phyloP scores from a whole-genome alignment of 2,329 filamentous ascomycete species.

The Colletotrichum cereale region DNA sequence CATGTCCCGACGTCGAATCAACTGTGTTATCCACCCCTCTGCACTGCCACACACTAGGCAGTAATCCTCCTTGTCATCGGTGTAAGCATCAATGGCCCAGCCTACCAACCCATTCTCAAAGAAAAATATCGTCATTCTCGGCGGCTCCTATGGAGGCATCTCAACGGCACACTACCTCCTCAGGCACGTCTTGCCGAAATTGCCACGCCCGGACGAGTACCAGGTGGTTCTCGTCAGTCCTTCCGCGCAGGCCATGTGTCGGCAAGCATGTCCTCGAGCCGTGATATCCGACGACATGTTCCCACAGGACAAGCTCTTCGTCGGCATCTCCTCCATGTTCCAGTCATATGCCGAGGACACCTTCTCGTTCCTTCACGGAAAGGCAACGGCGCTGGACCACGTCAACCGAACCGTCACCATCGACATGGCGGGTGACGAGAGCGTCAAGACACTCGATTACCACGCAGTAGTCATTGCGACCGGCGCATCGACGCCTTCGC shows the following conservation, averaged over 20 bases:
- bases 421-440: conserved; percentile 1
- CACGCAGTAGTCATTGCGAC: conserved; percentile 63
- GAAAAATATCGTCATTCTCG: conserved; percentile 63
- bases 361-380: conserved; percentile 59
- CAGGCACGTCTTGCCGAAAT: conserved; percentile 61
- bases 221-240: conserved; percentile 58
- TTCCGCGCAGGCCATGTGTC: conserved; percentile 56
- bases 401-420: conserved; percentile 50
- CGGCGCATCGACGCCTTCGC: conserved; percentile 59
- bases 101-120: not conserved
- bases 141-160: conserved; percentile 65
- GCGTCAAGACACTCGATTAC: conserved; percentile 48
- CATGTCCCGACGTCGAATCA: not conserved
- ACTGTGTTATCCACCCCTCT: too few species aligned
- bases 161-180: conserved; percentile 66
- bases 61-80: not conserved
- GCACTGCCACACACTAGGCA: not conserved
- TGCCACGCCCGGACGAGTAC: conserved; percentile 52
- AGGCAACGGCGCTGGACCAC: conserved; percentile 52
- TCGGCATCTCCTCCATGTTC: conserved; percentile 53
- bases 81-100: not conserved
- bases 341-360: conserved; percentile 50
- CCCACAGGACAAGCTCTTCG: conserved; percentile 58
- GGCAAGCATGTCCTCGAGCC: conserved; percentile 60
- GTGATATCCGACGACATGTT: conserved; percentile 60